A percentile compares a stretch with the other conserved stretches of the same genome.
Evolutionary conservation across 108 stramenopile species (phyloP).

Genomic region (Conticribra weissflogii): DNA sequence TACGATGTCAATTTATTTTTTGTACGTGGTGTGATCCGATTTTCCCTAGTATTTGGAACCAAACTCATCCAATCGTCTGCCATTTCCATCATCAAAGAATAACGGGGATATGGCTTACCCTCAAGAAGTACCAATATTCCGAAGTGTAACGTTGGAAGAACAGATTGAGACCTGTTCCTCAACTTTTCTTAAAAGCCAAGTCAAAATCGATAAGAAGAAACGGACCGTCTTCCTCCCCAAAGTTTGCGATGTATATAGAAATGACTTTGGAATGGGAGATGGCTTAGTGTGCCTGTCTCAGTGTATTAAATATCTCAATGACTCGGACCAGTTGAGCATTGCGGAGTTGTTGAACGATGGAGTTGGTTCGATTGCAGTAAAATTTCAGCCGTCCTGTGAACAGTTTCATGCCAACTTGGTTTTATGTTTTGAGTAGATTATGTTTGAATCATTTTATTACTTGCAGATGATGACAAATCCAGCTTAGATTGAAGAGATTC

Average conservation of each 20-base stretch:
- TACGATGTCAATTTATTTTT: not conserved
- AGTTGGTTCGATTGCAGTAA: constrained; percentile 23
- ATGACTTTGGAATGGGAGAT: constrained; percentile 80
- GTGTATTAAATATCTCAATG: constrained; percentile 64
- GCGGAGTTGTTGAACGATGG: constrained; percentile 36
- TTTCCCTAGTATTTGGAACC: too few relatives aligned
- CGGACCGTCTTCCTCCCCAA: constrained; percentile 72
- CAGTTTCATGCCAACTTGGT: constrained; percentile 39
- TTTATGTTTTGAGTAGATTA: constrained; percentile 3
- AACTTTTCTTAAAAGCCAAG: constrained; percentile 61
- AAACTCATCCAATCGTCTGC: too few relatives aligned
- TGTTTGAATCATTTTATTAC: too few relatives aligned
- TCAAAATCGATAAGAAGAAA: constrained; percentile 67
- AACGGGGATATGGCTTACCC: constrained; percentile 71
- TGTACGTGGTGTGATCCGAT: too few relatives aligned
- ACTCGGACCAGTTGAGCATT: constrained; percentile 37
- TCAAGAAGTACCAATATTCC: constrained; percentile 57
- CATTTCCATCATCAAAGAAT: too few relatives aligned
- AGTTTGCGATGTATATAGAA: constrained; percentile 82
- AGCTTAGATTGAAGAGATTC: too few relatives aligned
- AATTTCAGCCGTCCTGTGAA: constrained; percentile 17
- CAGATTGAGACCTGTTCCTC: constrained; percentile 68
- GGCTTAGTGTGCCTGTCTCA: constrained; percentile 52
- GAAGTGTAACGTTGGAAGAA: constrained; percentile 58
- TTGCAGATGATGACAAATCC: too few relatives aligned